These are phyloP conservation scores for Saccharomycopsis vini DNA, from an alignment of 805 yeast genomes.

Conservation along the genomic window DNA sequence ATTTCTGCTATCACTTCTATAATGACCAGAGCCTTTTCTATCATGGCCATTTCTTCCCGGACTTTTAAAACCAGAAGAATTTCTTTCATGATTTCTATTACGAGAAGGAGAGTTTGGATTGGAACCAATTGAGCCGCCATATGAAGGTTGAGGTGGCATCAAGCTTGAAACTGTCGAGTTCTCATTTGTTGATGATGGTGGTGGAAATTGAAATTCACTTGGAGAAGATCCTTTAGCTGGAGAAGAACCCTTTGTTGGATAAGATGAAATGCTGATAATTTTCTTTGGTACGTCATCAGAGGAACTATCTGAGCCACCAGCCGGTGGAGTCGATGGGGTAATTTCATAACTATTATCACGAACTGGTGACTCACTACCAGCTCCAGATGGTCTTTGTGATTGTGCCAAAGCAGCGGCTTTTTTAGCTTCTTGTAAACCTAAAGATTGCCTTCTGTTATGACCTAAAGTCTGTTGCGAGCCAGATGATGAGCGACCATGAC, in stretches of 20 bases:
- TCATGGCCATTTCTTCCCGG: conserved; percentile 24
- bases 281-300: too few species aligned
- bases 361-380: conserved; percentile 6
- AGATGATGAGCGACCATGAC: conserved; percentile 8
- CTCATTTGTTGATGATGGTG: conserved; percentile 24
- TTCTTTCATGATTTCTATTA: conserved; percentile 12
- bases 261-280: too few species aligned
- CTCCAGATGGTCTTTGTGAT: conserved; percentile 43
- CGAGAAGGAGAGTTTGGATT: conserved; percentile 8
- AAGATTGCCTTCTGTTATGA: conserved; percentile 84
- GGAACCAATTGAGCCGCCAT: conserved; percentile 26
- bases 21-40: conserved; percentile 32
- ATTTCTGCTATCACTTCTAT: conserved; percentile 32
- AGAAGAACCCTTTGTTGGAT: too few species aligned
- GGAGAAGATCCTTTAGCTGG: conserved; percentile 31
- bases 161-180: conserved; percentile 21
- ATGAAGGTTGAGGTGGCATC: conserved; percentile 48
- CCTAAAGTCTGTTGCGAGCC: conserved; percentile 39
- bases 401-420: conserved; percentile 92
- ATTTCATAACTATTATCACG: conserved; percentile 19
- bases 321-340: conserved; percentile 17
- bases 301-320: too few species aligned
- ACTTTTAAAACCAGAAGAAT: conserved; percentile 6
- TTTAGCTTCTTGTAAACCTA: conserved; percentile 87
- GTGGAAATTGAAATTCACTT: conserved; percentile 58